phyloP scores from a whole-genome alignment of 163 green algal species.

The Chloromonas sp. region DNA sequence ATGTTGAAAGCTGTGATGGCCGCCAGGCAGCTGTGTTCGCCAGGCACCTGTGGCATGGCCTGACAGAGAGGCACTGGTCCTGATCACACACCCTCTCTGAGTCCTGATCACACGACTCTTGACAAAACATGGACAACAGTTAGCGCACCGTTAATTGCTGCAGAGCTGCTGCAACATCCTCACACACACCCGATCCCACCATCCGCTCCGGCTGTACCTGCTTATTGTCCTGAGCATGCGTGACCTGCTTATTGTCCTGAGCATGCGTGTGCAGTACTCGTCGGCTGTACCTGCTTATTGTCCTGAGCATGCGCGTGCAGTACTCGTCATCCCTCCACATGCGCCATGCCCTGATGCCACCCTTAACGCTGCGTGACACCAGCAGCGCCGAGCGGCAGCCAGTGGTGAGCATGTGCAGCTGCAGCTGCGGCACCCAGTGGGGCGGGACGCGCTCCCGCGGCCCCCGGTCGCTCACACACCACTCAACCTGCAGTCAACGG shows the following conservation, averaged over 20 bases:
- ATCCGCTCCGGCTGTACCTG: background rate
- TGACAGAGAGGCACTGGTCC: too few species aligned
- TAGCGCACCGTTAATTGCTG: too few species aligned
- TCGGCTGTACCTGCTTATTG: conserved; percentile 22
- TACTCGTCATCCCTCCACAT: conserved; percentile 45
- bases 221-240: conserved; percentile 45
- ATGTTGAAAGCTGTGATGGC: too few species aligned
- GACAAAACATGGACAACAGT: too few species aligned
- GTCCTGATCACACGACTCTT: too few species aligned
- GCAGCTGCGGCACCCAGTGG: conserved; percentile 64
- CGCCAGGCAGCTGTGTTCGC: too few species aligned
- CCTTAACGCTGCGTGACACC: conserved; percentile 14
- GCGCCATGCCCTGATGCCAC: conserved; percentile 41
- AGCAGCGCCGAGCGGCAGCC: conserved; percentile 45
- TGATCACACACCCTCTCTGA: too few species aligned
- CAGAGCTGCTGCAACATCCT: too few species aligned
- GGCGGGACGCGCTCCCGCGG: conserved; percentile 23
- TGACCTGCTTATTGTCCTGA: conserved; percentile 25
- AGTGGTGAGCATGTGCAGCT: conserved; percentile 67
- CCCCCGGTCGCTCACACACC: conserved; percentile 27
- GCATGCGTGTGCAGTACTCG: conserved; percentile 45
- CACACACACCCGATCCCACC: too few species aligned
- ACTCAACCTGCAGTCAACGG: too few species aligned
- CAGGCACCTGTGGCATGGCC: too few species aligned
- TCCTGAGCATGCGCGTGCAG: conserved; percentile 43